Evolutionary conservation across 2,329 filamentous ascomycete species (phyloP).

Genomic region (Orbilia quercus): DNA sequence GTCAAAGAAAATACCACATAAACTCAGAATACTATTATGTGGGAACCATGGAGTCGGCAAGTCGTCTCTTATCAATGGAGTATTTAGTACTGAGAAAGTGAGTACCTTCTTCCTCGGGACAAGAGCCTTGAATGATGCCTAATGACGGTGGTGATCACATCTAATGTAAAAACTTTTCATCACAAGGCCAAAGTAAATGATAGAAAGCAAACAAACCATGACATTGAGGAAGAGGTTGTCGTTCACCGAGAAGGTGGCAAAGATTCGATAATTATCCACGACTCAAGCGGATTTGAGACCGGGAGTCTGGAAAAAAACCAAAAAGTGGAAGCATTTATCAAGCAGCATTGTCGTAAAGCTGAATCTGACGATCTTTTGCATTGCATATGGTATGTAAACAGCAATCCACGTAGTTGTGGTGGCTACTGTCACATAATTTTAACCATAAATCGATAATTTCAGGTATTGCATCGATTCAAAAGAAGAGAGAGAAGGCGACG

Average conservation of each 20-base stretch:
- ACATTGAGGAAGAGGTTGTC: conserved; percentile 32
- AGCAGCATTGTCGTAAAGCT: conserved; percentile 7
- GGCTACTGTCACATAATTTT: neutral
- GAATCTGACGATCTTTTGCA: conserved; percentile 13
- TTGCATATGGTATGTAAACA: conserved; percentile 30
- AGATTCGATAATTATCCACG: conserved; percentile 37
- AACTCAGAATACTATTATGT: conserved; percentile 36
- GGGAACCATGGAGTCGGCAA: conserved; percentile 27
- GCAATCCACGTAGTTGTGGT: neutral
- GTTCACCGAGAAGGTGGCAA: conserved; percentile 22
- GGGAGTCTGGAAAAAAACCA: conserved; percentile 22
- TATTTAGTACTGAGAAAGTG: conserved; percentile 23
- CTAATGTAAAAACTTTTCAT: no score
- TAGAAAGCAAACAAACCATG: conserved; percentile 16
- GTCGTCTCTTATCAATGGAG: conserved; percentile 31
- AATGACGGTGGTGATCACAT: no score
- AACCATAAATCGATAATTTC: neutral
- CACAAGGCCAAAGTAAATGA: conserved; percentile 7
- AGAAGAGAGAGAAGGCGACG: conserved; percentile 1
- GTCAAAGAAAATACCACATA: conserved; percentile 13
- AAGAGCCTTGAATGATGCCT: no score
- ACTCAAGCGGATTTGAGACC: conserved; percentile 34
- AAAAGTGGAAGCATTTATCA: conserved; percentile 12
- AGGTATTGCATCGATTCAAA: conserved; percentile 22
- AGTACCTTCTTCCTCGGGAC: neutral